Conservation (phyloP, 1,139 yeast species). For the Pichia sp. region DNA sequence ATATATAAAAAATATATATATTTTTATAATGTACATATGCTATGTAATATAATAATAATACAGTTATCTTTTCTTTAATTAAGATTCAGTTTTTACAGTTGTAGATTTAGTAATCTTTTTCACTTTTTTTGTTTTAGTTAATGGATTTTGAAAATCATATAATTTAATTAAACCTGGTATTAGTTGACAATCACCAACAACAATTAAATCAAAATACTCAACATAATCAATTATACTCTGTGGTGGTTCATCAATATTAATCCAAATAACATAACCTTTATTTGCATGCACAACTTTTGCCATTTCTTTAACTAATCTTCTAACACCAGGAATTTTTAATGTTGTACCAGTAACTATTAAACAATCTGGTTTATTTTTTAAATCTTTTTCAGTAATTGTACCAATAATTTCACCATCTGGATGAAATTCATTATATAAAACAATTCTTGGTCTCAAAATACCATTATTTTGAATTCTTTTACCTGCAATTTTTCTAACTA, state of each 20-base stretch:
- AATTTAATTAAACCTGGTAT: slow-evolving; percentile 31
- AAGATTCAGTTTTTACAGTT: neutral
- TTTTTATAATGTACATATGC: too few species aligned
- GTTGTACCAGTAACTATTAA: slow-evolving; percentile 82
- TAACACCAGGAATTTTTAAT: slow-evolving; percentile 79
- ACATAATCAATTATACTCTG: slow-evolving; percentile 44
- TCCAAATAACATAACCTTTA: slow-evolving; percentile 52
- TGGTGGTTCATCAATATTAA: slow-evolving; percentile 49
- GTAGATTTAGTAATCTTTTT: neutral
- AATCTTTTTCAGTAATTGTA: slow-evolving; percentile 60
- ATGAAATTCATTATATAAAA: slow-evolving; percentile 78
- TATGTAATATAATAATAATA: too few species aligned
- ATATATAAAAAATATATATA: too few species aligned
- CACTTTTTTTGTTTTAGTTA: neutral
- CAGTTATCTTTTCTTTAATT: neutral
- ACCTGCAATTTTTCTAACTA: slow-evolving; percentile 50
- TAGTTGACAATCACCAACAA: slow-evolving; percentile 56
- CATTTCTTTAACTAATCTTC: slow-evolving; percentile 64
- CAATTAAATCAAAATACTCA: slow-evolving; percentile 47
- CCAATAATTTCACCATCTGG: slow-evolving; percentile 85
- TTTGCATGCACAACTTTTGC: slow-evolving; percentile 59
- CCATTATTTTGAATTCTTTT: slow-evolving; percentile 75
- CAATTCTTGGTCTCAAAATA: slow-evolving; percentile 71
- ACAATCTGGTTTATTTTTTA: slow-evolving; percentile 65
- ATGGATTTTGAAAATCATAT: slow-evolving; percentile 16